Conservation (phyloP, 495 filamentous ascomycete species). For the Trichoderma virens region DNA sequence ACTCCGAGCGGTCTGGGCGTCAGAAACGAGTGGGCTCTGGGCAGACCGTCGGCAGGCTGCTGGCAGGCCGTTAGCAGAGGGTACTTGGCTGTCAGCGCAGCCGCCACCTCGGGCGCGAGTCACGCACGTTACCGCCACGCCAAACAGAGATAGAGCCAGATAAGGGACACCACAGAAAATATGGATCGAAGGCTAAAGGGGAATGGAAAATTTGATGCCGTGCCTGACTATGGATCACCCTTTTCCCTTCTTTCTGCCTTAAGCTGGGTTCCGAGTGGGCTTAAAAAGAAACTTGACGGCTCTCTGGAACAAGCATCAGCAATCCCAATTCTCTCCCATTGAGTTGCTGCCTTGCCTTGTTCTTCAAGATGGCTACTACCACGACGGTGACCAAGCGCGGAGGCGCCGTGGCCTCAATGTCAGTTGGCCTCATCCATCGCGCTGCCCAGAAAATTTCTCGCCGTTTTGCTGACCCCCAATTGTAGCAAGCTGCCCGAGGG, state of each 20-base stretch:
- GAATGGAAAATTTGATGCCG: conserved; percentile 3
- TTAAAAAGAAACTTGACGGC: background rate
- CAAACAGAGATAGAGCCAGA: background rate
- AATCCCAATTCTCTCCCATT: background rate
- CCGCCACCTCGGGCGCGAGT: background rate
- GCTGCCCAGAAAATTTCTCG: background rate
- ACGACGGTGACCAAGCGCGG: background rate
- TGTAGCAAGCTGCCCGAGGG: background rate
- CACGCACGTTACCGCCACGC: background rate
- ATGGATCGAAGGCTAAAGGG: background rate
- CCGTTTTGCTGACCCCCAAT: background rate
- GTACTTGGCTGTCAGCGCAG: background rate
- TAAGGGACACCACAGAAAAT: background rate
- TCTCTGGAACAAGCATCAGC: background rate
- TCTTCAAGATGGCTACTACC: background rate
- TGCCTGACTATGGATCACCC: conserved; percentile 6
- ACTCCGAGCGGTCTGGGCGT: background rate
- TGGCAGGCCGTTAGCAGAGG: background rate
- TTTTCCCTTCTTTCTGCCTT: conserved; percentile 1
- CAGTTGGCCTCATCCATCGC: background rate
- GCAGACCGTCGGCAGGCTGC: background rate
- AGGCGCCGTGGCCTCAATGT: background rate
- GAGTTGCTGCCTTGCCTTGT: background rate
- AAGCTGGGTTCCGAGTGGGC: background rate
- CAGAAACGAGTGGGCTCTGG: background rate